phyloP scores from a whole-genome alignment of 805 yeast species.

The Isabelozyma pseudorhagii region DNA sequence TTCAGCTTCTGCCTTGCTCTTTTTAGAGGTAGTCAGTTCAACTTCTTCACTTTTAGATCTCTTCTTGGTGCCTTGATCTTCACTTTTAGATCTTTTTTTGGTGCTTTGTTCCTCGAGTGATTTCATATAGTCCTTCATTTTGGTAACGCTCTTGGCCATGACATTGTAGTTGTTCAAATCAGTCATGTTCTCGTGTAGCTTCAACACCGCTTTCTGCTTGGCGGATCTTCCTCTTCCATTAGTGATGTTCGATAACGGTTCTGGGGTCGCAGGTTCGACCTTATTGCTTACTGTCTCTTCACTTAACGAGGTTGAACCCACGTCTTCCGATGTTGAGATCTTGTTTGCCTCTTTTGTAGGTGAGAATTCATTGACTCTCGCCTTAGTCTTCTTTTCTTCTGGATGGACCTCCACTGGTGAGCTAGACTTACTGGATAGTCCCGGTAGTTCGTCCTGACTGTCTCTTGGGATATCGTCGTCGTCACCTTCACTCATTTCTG shows the following conservation, averaged over 20 bases:
- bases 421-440: background rate
- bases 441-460: slow-evolving; percentile 20
- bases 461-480: slow-evolving; percentile 26
- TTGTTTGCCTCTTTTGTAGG: too few relatives aligned
- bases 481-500: slow-evolving; percentile 9
- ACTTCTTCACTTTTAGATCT: slow-evolving; percentile 5
- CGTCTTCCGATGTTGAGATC: too few relatives aligned
- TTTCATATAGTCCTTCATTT: slow-evolving; percentile 37
- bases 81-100: slow-evolving; percentile 1
- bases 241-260: slow-evolving; percentile 5
- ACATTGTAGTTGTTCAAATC: slow-evolving; percentile 64
- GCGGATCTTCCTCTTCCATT: slow-evolving; percentile 48
- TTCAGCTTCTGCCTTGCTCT: background rate
- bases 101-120: slow-evolving; percentile 20
- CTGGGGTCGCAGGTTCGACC: background rate
- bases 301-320: background rate
- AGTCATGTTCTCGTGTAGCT: slow-evolving; percentile 65
- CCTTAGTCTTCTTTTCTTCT: too few relatives aligned
- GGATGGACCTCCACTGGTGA: background rate
- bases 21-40: slow-evolving; percentile 14
- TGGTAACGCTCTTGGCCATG: slow-evolving; percentile 40
- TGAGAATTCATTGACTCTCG: too few relatives aligned
- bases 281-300: background rate
- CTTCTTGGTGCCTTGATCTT: slow-evolving; percentile 5
- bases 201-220: slow-evolving; percentile 60